These are phyloP conservation scores for Apophysomyces variabilis DNA, from an alignment of 371 early-diverging fungal genomes.

Conservation along the genomic window DNA sequence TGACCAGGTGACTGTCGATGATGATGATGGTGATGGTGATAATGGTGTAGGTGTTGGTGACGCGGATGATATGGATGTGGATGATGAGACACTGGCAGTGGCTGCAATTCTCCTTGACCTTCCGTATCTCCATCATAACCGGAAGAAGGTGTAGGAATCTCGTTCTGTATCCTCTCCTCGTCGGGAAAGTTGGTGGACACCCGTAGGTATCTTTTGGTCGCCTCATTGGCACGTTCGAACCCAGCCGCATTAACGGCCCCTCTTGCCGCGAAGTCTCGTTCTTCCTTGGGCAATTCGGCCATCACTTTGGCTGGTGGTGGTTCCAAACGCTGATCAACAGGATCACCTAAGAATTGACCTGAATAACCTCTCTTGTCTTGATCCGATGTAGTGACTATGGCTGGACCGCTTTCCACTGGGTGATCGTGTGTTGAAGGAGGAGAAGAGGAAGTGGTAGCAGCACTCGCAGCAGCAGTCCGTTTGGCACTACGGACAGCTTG, in stretches of 20 bases:
- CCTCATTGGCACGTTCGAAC: neutral
- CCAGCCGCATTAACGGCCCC: constrained; percentile 13
- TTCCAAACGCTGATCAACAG: neutral
- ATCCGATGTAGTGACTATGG: neutral
- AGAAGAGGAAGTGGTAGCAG: neutral
- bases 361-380: neutral
- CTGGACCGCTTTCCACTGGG: neutral
- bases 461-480: constrained; percentile 5
- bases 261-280: constrained; percentile 11
- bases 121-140: constrained; percentile 25
- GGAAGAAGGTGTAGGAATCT: constrained; percentile 27
- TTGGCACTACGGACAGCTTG: constrained; percentile 21
- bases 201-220: neutral
- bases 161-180: constrained; percentile 13
- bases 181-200: constrained; percentile 9
- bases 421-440: neutral
- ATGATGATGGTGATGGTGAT: neutral
- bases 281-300: constrained; percentile 9
- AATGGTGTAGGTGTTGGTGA: neutral
- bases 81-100: neutral
- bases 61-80: neutral
- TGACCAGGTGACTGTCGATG: neutral
- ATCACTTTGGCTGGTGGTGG: neutral
- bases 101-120: neutral
- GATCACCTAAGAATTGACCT: neutral